phyloP scores from a whole-genome alignment of 176 grass and related monocot species.

The Phragmites australis region DNA sequence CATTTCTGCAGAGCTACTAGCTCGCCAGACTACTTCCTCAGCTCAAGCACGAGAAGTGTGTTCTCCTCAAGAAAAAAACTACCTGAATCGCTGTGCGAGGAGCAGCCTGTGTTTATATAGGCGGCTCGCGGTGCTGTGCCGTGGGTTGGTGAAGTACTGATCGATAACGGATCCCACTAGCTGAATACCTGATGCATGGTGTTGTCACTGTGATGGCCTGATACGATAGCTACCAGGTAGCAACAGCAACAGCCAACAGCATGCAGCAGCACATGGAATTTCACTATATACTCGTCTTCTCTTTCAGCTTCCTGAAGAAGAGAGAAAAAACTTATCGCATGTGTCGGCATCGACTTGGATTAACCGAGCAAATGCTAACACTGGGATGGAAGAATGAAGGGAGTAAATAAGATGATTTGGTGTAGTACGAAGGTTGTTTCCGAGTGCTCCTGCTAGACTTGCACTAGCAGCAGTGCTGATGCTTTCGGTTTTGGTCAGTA shows the following conservation, averaged over 20 bases:
- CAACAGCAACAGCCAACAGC: constrained; percentile 4
- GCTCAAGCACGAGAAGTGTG: neutral
- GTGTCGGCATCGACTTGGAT: neutral
- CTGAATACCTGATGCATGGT: constrained; percentile 23
- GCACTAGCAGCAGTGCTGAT: constrained; percentile 25
- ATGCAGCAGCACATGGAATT: neutral
- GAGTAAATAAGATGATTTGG: neutral
- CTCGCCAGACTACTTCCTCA: too few species aligned
- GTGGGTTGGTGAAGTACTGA: neutral
- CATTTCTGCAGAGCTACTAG: neutral
- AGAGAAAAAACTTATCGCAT: neutral
- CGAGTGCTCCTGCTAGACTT: constrained; percentile 20
- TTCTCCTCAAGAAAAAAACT: neutral
- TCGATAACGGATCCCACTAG: neutral
- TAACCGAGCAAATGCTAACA: neutral
- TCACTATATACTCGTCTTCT: neutral
- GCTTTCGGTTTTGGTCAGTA: constrained; percentile 25
- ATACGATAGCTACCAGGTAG: constrained; percentile 29
- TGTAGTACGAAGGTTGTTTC: neutral
- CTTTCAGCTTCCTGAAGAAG: neutral
- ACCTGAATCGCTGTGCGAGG: neutral
- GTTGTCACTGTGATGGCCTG: neutral
- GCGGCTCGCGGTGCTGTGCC: neutral
- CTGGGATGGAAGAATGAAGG: neutral
- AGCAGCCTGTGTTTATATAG: constrained; percentile 21